Base-by-base conservation (phyloP, 257 asterid species). In the Eustoma russellianum region DNA sequence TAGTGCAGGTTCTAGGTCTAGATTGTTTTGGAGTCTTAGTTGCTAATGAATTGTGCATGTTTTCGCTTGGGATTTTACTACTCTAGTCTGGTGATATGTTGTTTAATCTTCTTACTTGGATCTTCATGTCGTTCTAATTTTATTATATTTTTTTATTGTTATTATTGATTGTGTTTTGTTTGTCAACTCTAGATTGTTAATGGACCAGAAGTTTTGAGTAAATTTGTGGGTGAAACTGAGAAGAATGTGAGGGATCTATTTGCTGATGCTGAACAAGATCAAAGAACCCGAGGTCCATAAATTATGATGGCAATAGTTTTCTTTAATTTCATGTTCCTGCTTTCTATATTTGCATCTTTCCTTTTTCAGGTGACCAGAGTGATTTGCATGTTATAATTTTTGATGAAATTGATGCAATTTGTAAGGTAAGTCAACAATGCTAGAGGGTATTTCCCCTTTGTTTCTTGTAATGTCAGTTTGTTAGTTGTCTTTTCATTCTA, bases 361-460 rank as follows among this genome's bases (percentile, higher is more conserved):
- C 24, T 69, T 66, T 24, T 78, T 66, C 88, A 92, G 99, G 99
- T 55, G 99, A 92, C 71, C 91, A 92, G 67, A 92, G 99, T 52
- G 99, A 88, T 14, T 68, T 92, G 79, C 99, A 92, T 67, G 92
- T 92, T 68, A 92, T 92, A 70, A 88, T 92, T 59, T 92, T 92
- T 77, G 99, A 88, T 73, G 99, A 92, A 78, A 92, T 92, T 67
- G 99, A 92, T 79, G 99, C 99, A 53, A 92, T 92, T 68, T 92
- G 99, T 66, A 92, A 92, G 99, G 99, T 92, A 79, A 6, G 74
- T 59, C 55, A 54, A 15, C 44, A 69, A 61, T 35, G 35, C 56
- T 48, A 43, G 28, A 17, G 38, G 64, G 17, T 18, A 43, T 28
- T 57, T 40, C 66, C 18, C 18, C 6, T 52, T 19, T 52, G 18